Percentiles rank a stretch among this genome's conserved stretches.
phyloP scores from a whole-genome alignment of 2,329 filamentous ascomycete genomes.

The Trichoderma breve region DNA sequence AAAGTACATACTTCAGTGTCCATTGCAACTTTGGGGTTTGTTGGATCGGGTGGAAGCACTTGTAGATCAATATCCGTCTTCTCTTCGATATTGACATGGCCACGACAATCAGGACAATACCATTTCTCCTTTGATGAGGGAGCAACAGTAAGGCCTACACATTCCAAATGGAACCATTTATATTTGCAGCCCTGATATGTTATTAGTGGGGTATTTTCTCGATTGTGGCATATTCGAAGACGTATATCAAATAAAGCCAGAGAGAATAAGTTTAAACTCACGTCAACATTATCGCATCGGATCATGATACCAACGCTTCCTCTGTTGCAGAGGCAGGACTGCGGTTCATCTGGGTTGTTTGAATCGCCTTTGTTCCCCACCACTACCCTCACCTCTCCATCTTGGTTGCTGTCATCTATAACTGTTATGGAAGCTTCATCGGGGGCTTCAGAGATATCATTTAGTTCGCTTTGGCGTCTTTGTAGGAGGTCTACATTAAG shows the following conservation, averaged over 20 bases:
- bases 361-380: too few relatives aligned
- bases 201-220: not conserved
- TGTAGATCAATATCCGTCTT: not conserved
- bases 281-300: not conserved
- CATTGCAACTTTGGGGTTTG: slow-evolving; percentile 94
- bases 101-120: not conserved
- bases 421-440: too few relatives aligned
- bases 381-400: too few relatives aligned
- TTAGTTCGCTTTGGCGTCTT: not conserved
- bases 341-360: too few relatives aligned
- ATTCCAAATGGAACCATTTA: not conserved
- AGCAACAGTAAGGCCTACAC: not conserved
- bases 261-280: not conserved
- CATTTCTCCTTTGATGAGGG: not conserved
- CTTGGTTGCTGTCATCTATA: too few relatives aligned
- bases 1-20: slow-evolving; percentile 75
- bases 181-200: not conserved
- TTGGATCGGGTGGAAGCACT: slow-evolving; percentile 74
- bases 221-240: too few relatives aligned
- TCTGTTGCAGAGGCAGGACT: not conserved
- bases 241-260: too few relatives aligned
- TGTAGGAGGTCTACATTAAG: not conserved
- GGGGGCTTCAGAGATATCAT: fast-evolving
- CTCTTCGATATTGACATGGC: not conserved
- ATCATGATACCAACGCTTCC: not conserved